Conservation (phyloP, 2,329 filamentous ascomycete genomes). For the Aspergillus sp. region DNA sequence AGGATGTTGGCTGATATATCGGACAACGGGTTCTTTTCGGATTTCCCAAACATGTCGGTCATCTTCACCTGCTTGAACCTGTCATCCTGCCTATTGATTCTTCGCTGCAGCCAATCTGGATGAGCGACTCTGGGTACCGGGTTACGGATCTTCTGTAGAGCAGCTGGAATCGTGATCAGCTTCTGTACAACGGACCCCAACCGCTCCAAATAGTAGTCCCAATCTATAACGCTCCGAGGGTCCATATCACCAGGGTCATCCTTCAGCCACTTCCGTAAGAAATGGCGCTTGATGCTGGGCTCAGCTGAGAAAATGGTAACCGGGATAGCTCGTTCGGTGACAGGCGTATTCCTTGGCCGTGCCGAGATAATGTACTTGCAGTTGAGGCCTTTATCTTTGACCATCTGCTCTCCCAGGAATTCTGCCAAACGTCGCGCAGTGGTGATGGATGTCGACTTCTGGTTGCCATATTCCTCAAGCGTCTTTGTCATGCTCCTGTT, state of each 20-base stretch:
- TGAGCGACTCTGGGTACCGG: constrained; percentile 92
- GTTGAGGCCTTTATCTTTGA: constrained; percentile 98
- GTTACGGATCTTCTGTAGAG: constrained; percentile 91
- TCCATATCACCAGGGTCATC: constrained; percentile 92
- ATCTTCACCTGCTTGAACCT: constrained; percentile 98
- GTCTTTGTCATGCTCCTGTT: constrained; percentile 99
- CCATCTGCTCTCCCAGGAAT: constrained; percentile 97
- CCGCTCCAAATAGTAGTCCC: constrained; percentile 96
- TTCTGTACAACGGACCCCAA: constrained; percentile 98
- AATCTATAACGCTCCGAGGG: constrained; percentile 86
- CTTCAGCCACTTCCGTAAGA: constrained; percentile 92
- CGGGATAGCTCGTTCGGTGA: constrained; percentile 91
- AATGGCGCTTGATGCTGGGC: constrained; percentile 81
- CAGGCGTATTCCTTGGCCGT: constrained; percentile 81
- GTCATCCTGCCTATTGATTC: constrained; percentile 95
- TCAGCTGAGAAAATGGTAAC: constrained; percentile 98
- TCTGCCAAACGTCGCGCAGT: constrained; percentile 93
- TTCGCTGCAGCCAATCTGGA: constrained; percentile 92
- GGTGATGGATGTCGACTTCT: constrained; percentile 99
- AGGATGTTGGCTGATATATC: constrained; percentile 71
- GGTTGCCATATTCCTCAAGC: constrained; percentile 89
- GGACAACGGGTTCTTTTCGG: constrained; percentile 68
- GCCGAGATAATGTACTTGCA: constrained; percentile 99
- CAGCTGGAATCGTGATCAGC: constrained; percentile 96
- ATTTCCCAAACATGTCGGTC: constrained; percentile 79